phyloP scores from a whole-genome alignment of 371 early-diverging fungal genomes.

The Mucor racemosus region DNA sequence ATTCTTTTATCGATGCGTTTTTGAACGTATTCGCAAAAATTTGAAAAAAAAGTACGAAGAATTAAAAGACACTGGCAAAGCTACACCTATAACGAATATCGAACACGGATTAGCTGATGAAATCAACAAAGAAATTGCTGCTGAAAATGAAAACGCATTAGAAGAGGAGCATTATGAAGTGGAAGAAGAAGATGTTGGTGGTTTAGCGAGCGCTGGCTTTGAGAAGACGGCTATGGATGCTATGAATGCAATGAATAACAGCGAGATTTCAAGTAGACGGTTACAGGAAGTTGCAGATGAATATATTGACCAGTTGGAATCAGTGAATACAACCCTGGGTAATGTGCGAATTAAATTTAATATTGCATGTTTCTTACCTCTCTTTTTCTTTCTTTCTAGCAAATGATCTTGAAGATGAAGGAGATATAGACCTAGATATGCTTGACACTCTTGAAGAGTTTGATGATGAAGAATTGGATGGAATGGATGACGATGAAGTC shows the following conservation, averaged over 20 bases:
- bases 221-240: conserved; percentile 14
- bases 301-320: conserved; percentile 22
- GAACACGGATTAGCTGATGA: conserved; percentile 28
- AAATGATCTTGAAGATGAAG: conserved; percentile 9
- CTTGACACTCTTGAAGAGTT: conserved; percentile 13
- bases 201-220: background rate
- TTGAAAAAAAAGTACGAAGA: background rate
- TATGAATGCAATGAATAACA: background rate
- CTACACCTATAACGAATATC: background rate
- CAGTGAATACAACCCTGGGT: conserved; percentile 1
- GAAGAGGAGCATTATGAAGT: conserved; percentile 20
- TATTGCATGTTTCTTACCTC: background rate
- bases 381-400: background rate
- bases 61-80: background rate
- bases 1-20: conserved; percentile 35
- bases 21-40: conserved; percentile 13
- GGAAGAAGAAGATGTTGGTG: background rate
- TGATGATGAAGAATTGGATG: conserved; percentile 22
- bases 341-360: background rate
- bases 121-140: conserved; percentile 26
- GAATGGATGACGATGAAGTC: conserved; percentile 8
- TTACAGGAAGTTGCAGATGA: conserved; percentile 29
- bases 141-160: background rate
- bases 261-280: background rate
- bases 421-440: conserved; percentile 14